Percentiles rank a stretch among this genome's conserved stretches.
These are phyloP conservation scores for Sporobolus alterniflorus DNA, from an alignment of 202 grass and related monocot species.

Conservation along the genomic window DNA sequence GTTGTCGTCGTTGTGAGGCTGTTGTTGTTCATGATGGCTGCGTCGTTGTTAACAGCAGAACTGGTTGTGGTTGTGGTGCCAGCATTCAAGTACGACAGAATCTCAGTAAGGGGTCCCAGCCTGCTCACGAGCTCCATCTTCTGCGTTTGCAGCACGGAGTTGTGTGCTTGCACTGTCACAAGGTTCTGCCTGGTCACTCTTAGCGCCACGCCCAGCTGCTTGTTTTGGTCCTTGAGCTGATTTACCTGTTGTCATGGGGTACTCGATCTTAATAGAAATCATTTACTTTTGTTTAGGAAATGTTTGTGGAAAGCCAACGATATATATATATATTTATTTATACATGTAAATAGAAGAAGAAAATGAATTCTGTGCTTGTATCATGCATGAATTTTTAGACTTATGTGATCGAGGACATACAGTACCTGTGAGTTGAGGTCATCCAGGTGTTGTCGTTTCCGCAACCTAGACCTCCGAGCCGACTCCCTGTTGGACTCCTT, in stretches of 20 bases:
- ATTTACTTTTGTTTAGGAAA: background rate
- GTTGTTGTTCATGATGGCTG: conserved; percentile 12
- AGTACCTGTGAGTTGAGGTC: conserved; percentile 67
- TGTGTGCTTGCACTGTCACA: conserved; percentile 62
- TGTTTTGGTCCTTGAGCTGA: conserved; percentile 55
- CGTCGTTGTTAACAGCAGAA: background rate
- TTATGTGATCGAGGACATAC: conserved; percentile 20
- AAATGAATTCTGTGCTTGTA: background rate
- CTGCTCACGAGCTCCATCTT: conserved; percentile 66
- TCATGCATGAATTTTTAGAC: conserved; percentile 6
- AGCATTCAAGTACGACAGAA: conserved; percentile 48
- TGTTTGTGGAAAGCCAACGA: background rate
- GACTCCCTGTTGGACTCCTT: conserved; percentile 93
- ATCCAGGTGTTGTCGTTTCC: conserved; percentile 80
- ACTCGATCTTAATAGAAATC: background rate
- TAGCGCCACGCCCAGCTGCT: conserved; percentile 38
- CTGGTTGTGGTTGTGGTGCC: background rate
- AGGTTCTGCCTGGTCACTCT: conserved; percentile 49
- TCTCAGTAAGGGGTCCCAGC: conserved; percentile 62
- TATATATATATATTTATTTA: background rate
- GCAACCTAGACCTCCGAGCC: conserved; percentile 67
- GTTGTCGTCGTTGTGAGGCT: background rate
- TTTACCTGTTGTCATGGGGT: conserved; percentile 32
- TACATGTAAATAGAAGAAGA: background rate
- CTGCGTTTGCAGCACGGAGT: conserved; percentile 73